phyloP scores from a whole-genome alignment of 1,284 basidiomycete genomes.

The Anthracocystis setariae region DNA sequence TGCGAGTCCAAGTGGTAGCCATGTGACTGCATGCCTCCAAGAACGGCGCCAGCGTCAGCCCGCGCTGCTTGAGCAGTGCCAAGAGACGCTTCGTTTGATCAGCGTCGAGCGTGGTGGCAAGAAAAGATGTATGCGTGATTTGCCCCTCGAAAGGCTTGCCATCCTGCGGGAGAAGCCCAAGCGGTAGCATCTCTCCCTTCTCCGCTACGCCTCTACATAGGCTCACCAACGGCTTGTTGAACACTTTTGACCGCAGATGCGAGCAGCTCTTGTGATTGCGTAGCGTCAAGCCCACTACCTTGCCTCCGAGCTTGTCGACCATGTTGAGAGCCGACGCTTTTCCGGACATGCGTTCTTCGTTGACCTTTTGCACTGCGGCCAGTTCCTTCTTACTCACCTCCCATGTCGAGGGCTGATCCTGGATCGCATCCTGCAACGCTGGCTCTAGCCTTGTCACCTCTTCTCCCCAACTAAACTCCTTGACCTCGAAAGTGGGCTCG shows the following conservation, averaged over 20 bases:
- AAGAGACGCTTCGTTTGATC: slow-evolving; percentile 12
- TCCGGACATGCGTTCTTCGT: slow-evolving; percentile 29
- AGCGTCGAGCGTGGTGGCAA: slow-evolving; percentile 2
- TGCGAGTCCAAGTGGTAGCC: slow-evolving; percentile 33
- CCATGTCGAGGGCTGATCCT: slow-evolving; percentile 12
- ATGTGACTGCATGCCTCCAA: slow-evolving; percentile 27
- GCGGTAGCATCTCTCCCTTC: slow-evolving; percentile 35
- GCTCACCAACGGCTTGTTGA: slow-evolving; percentile 22
- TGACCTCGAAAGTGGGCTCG: background rate
- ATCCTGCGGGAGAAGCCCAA: slow-evolving; percentile 34
- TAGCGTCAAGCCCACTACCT: slow-evolving; percentile 13
- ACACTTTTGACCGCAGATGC: slow-evolving; percentile 3
- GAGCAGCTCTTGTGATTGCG: background rate
- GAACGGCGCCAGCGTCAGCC: slow-evolving; percentile 36
- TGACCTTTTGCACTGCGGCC: slow-evolving; percentile 16
- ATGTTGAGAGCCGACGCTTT: slow-evolving; percentile 19
- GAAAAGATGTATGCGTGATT: slow-evolving; percentile 11
- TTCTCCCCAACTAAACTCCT: slow-evolving; percentile 5
- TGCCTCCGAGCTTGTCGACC: slow-evolving; percentile 16
- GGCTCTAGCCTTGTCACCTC: slow-evolving; percentile 32
- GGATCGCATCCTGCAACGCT: slow-evolving; percentile 27
- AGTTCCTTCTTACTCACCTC: slow-evolving; percentile 10
- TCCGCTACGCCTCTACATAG: slow-evolving; percentile 28
- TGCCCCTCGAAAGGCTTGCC: slow-evolving; percentile 10
- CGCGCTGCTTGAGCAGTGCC: slow-evolving; percentile 5